A percentile compares a stretch with the other conserved stretches of the same genome.
Evolutionary conservation across 148 eudicot species (phyloP).

Genomic region (Cornus controversa): DNA sequence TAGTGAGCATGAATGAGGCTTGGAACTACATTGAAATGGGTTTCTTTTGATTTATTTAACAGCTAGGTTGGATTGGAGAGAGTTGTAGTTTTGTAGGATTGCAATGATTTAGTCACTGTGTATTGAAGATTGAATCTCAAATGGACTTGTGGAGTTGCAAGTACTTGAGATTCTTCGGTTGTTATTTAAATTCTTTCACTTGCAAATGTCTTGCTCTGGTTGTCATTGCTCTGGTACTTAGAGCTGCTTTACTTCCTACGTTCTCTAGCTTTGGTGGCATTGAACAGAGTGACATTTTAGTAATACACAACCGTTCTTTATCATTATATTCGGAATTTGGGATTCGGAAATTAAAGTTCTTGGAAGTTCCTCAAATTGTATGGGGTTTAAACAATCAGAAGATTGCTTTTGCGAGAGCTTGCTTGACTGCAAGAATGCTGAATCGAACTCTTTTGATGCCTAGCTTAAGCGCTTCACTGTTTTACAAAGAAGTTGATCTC

Average conservation of each 20-base stretch:
- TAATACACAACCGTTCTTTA: slow-evolving; percentile 11
- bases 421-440: slow-evolving; percentile 78
- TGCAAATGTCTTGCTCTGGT: slow-evolving; percentile 58
- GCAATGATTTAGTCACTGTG: background rate
- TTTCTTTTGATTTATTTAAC: background rate
- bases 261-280: slow-evolving; percentile 29
- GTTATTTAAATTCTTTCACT: slow-evolving; percentile 42
- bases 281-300: slow-evolving; percentile 22
- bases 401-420: slow-evolving; percentile 92
- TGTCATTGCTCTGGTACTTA: slow-evolving; percentile 40
- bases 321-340: slow-evolving; percentile 12
- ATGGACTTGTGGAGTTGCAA: slow-evolving; percentile 45
- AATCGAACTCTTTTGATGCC: slow-evolving; percentile 89
- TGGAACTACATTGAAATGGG: background rate
- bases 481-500: slow-evolving; percentile 85
- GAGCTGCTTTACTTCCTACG: slow-evolving; percentile 40
- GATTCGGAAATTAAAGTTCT: slow-evolving; percentile 44
- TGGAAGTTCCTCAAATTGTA: slow-evolving; percentile 91
- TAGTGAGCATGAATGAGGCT: background rate
- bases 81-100: background rate
- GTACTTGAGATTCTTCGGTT: slow-evolving; percentile 37
- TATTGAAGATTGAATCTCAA: slow-evolving; percentile 21
- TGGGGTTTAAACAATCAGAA: slow-evolving; percentile 99
- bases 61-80: background rate
- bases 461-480: slow-evolving; percentile 85